Evolutionary conservation across 352 stramenopile genomes (phyloP).

Genomic region (Pythium aquatile): DNA sequence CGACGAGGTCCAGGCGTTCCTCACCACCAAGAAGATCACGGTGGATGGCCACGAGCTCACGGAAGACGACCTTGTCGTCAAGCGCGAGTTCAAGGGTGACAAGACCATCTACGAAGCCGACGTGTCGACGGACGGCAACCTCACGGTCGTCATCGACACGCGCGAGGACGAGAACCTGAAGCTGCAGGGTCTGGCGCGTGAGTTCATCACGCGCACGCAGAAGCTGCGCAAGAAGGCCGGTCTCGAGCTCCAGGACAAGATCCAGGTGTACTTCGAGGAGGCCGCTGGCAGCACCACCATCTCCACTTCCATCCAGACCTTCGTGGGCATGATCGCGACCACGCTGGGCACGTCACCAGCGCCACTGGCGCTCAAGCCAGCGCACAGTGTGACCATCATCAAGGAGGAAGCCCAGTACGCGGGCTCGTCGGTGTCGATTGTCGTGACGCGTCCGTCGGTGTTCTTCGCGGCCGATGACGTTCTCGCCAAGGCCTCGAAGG

Average conservation of each 20-base stretch:
- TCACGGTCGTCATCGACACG: constrained; percentile 96
- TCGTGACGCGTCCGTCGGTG: constrained; percentile 68
- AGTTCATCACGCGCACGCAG: constrained; percentile 98
- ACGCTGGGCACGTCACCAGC: constrained; percentile 62
- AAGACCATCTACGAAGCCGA: constrained; percentile 91
- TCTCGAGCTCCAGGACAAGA: constrained; percentile 93
- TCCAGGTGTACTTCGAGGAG: constrained; percentile 95
- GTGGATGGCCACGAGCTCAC: constrained; percentile 71
- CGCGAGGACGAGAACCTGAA: constrained; percentile 95
- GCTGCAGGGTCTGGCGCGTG: constrained; percentile 90
- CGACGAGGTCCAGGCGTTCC: constrained; percentile 67
- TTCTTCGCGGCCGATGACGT: constrained; percentile 58
- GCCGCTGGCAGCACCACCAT: constrained; percentile 57
- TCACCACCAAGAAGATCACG: constrained; percentile 81
- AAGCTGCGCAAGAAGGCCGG: constrained; percentile 97
- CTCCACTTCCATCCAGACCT: constrained; percentile 58
- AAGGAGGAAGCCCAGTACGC: constrained; percentile 67
- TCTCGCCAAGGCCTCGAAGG: constrained; percentile 43
- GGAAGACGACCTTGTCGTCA: constrained; percentile 93
- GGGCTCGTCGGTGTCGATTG: constrained; percentile 61
- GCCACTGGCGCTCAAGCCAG: constrained; percentile 54
- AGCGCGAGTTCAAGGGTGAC: constrained; percentile 94
- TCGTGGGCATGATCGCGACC: constrained; percentile 51
- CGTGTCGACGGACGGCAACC: constrained; percentile 82
- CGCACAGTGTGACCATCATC: constrained; percentile 68